Percentiles rank a stretch among this genome's conserved stretches.
Evolutionary conservation across 2,329 filamentous ascomycete species (phyloP).

Genomic region (Ceratocystis colombiana): DNA sequence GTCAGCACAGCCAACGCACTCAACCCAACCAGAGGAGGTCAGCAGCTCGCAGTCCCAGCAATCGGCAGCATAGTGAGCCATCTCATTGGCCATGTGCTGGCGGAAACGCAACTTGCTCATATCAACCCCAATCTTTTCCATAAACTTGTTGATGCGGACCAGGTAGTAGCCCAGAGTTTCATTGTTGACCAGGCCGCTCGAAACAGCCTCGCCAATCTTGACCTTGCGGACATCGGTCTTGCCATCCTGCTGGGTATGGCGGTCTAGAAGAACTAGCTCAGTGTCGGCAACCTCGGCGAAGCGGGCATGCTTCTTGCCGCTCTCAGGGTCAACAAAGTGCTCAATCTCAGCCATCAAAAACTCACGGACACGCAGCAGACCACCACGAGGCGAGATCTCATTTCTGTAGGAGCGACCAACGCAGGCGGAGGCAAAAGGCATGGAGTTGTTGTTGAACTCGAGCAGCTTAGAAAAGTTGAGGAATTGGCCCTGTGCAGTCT

Average conservation of each 20-base stretch:
- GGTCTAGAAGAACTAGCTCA: conserved; percentile 74
- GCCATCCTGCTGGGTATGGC: conserved; percentile 74
- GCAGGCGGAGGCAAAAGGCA: conserved; percentile 95
- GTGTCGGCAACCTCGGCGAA: conserved; percentile 78
- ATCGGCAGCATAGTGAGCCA: conserved; percentile 86
- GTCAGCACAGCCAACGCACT: conserved; percentile 95
- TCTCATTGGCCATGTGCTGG: conserved; percentile 77
- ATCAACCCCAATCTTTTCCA: conserved; percentile 80
- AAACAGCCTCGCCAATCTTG: conserved; percentile 77
- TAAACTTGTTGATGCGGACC: conserved; percentile 83
- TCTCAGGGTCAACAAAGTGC: conserved; percentile 90
- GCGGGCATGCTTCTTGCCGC: conserved; percentile 86
- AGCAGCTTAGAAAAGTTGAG: conserved; percentile 93
- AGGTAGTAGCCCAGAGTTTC: conserved; percentile 98
- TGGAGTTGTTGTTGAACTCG: conserved; percentile 87
- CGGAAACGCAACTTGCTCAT: conserved; percentile 83
- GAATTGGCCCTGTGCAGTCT: conserved; percentile 97
- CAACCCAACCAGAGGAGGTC: conserved; percentile 92
- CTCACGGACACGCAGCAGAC: conserved; percentile 86
- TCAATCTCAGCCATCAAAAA: conserved; percentile 99
- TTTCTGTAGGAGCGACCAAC: conserved; percentile 98
- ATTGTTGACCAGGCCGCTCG: conserved; percentile 77
- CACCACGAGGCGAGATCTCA: conserved; percentile 87
- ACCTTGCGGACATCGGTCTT: conserved; percentile 66
- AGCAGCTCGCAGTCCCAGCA: conserved; percentile 96